Percentiles rank a stretch among this genome's conserved stretches.
Evolutionary conservation across 495 filamentous ascomycete species (phyloP).

Genomic region (Aspergillus funiculosus): DNA sequence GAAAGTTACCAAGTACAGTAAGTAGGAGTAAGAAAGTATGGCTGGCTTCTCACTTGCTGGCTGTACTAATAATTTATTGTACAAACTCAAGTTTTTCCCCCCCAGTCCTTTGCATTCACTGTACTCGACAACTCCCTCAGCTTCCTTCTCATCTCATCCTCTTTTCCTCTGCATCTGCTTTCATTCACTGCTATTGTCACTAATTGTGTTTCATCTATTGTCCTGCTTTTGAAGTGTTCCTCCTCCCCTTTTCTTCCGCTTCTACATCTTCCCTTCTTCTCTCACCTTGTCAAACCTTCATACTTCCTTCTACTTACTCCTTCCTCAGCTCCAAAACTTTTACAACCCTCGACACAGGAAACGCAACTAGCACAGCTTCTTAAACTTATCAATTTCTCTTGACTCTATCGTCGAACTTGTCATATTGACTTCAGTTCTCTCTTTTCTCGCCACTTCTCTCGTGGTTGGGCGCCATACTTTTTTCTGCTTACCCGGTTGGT

Average conservation of each 20-base stretch:
- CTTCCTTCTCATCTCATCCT: conserved; percentile 5
- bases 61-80: conserved; percentile 14
- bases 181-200: conserved; percentile 6
- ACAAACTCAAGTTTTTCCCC: conserved; percentile 29
- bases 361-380: not conserved
- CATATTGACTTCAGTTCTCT: conserved; percentile 4
- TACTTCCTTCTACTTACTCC: conserved; percentile 16
- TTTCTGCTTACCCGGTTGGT: conserved; percentile 22
- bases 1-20: too few relatives aligned
- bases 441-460: conserved; percentile 7
- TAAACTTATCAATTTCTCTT: conserved; percentile 6
- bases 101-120: conserved; percentile 19
- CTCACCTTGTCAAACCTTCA: conserved; percentile 17
- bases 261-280: conserved; percentile 4
- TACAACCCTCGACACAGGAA: not conserved
- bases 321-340: conserved; percentile 1
- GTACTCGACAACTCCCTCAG: conserved; percentile 26
- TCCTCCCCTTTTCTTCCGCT: not conserved
- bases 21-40: not conserved
- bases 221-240: too few relatives aligned
- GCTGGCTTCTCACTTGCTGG: conserved; percentile 17
- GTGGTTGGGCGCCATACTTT: conserved; percentile 13
- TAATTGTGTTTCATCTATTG: conserved; percentile 7
- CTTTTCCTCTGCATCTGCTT: conserved; percentile 22
- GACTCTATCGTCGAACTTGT: not conserved